Evolutionary conservation across 306 rosid genomes (phyloP), one percentile per base, ranked within the genome.

Genomic region (Lathyrus tuberosus): DNA sequence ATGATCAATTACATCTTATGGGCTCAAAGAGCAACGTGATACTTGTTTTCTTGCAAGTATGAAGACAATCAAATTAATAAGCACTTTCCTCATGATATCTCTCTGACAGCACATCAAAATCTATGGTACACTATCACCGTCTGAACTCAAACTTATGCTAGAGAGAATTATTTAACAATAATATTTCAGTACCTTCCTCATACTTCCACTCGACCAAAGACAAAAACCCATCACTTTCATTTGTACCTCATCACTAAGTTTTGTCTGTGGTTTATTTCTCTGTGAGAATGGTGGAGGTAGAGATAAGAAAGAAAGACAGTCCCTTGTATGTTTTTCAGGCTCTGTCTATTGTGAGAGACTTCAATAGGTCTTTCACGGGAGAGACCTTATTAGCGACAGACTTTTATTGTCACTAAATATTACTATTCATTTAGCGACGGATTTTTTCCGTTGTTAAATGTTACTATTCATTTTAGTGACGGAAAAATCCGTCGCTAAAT

Each of bases 1-100:
- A 65, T 70, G 14, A 70, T 70, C 38, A 77, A 72, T 77, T 63
- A 67, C 69, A 48, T 26, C 17, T 76, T 26, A 68, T 57, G 82
- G 73, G 70, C 43, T 73, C 42, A 68, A 68, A 46, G 66, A 65
- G 77, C 77, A 18, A 40, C 59, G n/a, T 18, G 64, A 69, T 73
- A 52, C 26, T 63, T 73, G 58, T 73, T 61, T 63, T 68, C 47
- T 62, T 17, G 15, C 64, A 47, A 68, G 37, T 72, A 73, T 38
- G 48, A 57, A 57, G 58, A 65, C 42, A 72, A 77, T 15, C 18
- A 73, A 72, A 76, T 80, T 66, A 66, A 52, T 26, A 58, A 46
- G 53, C 71, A 77, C 12, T 76, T 72, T 76, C 69, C 52, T 54
- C 28, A 37, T 46, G 58, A 15, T 65, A 70, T 70, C 78, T 78